Percentiles rank a stretch among this genome's conserved stretches.
Conservation (phyloP, 371 early-diverging fungal genomes). For the Circinella umbellata region DNA sequence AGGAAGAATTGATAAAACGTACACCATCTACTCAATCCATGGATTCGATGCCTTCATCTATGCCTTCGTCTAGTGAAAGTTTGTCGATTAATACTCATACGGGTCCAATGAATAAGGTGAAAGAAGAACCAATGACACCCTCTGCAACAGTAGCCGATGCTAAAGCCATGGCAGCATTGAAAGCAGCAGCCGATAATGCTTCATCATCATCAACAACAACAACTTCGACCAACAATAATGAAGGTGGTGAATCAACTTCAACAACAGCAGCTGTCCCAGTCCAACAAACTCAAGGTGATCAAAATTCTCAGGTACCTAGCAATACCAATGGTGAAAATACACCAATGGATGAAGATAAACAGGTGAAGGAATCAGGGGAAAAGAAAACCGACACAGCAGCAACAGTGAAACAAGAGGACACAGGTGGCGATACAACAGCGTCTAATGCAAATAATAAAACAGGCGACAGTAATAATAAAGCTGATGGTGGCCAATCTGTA, state of each 20-base stretch:
- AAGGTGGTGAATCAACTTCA: not conserved
- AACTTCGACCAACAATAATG: not conserved
- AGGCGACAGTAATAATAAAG: conserved; percentile 8
- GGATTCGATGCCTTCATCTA: conserved; percentile 10
- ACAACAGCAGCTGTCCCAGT: not conserved
- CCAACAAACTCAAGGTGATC: not conserved
- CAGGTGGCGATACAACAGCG: conserved; percentile 2
- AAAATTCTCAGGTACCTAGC: not conserved
- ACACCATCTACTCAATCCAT: conserved; percentile 12
- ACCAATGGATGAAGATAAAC: conserved; percentile 16
- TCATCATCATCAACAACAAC: not conserved
- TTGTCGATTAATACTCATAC: not conserved
- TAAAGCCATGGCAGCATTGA: conserved; percentile 17
- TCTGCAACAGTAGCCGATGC: conserved; percentile 20
- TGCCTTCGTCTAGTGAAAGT: not conserved
- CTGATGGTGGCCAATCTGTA: conserved; percentile 4
- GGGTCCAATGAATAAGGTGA: not conserved
- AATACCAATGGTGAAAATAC: not conserved
- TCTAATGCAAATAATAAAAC: not conserved
- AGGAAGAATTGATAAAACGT: conserved; percentile 86
- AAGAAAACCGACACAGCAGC: conserved; percentile 1
- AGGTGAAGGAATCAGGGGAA: not conserved
- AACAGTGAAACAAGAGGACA: conserved; percentile 20
- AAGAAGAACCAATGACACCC: conserved; percentile 17
- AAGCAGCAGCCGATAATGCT: conserved; percentile 16